phyloP scores from a whole-genome alignment of 2,329 filamentous ascomycete genomes.

The Exophiala sp. region DNA sequence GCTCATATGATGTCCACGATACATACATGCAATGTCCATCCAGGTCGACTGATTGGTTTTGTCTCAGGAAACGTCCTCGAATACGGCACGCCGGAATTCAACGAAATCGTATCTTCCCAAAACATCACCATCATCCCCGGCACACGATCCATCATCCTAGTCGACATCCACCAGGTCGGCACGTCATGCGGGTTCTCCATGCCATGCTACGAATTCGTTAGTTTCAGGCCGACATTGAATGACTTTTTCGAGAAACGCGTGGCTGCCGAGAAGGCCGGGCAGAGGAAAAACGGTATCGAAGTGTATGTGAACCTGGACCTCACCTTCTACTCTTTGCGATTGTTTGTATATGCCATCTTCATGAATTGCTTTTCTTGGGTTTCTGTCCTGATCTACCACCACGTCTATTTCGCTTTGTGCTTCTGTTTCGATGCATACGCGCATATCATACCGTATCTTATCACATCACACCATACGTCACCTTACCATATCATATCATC shows the following conservation, averaged over 20 bases:
- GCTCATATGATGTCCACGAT: too few species aligned
- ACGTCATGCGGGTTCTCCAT: slow-evolving; percentile 63
- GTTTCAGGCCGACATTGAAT: slow-evolving; percentile 24
- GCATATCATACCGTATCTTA: too few species aligned
- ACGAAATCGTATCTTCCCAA: slow-evolving; percentile 33
- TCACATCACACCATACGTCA: too few species aligned
- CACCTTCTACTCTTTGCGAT: neutral
- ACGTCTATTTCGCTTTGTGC: neutral
- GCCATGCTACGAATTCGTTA: slow-evolving; percentile 25
- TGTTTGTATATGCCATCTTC: too few species aligned
- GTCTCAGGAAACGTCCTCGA: slow-evolving; percentile 52
- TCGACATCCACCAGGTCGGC: slow-evolving; percentile 60
- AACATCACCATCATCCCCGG: slow-evolving; percentile 38
- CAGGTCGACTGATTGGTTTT: too few species aligned
- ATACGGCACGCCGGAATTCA: slow-evolving; percentile 50
- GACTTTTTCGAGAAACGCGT: slow-evolving; percentile 27
- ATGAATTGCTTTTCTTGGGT: too few species aligned
- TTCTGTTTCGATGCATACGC: too few species aligned
- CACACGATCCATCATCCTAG: slow-evolving; percentile 55
- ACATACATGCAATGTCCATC: too few species aligned
- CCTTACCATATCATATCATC: neutral
- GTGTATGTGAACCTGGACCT: neutral
- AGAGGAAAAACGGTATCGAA: slow-evolving; percentile 45
- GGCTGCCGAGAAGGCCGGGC: slow-evolving; percentile 35
- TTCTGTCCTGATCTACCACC: too few species aligned